Evolutionary conservation across 768 basidiomycete genomes (phyloP).

Genomic region (Pisolithus marmoratus): DNA sequence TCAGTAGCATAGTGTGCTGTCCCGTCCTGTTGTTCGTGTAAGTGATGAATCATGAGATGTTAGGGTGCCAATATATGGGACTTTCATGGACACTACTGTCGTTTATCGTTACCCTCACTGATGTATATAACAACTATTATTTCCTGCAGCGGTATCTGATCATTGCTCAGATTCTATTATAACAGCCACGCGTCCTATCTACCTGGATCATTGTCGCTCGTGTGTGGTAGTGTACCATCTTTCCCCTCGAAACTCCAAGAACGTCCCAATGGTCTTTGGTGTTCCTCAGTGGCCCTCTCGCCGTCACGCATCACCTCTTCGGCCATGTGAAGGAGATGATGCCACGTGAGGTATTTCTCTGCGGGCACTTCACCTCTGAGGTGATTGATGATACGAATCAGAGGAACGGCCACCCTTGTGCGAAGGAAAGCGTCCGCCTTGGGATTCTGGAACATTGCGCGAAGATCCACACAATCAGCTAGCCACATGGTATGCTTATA

Average conservation of each 20-base stretch:
- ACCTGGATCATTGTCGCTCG: not conserved
- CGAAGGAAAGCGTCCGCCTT: constrained; percentile 32
- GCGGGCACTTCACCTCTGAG: constrained; percentile 14
- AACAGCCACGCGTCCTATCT: not conserved
- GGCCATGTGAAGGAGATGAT: not conserved
- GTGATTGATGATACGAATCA: constrained; percentile 37
- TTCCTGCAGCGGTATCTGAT: not conserved
- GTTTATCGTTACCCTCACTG: not conserved
- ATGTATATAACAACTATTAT: not conserved
- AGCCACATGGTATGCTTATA: constrained; percentile 61
- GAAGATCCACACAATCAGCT: constrained; percentile 40
- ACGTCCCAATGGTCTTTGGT: constrained; percentile 8
- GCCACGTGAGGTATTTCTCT: not conserved
- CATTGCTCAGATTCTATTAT: not conserved
- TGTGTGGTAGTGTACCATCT: not conserved
- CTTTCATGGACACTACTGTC: not conserved
- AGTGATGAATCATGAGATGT: not conserved
- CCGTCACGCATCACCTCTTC: not conserved
- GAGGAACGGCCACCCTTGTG: constrained; percentile 42
- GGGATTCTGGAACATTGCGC: constrained; percentile 26
- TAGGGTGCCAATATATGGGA: not conserved
- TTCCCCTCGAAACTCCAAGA: not conserved
- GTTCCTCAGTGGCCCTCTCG: constrained; percentile 8
- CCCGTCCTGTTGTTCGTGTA: not conserved
- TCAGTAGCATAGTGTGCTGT: constrained; percentile 31